phyloP scores from a whole-genome alignment of 495 filamentous ascomycete species.

The Pyrenopolyporus hunteri region DNA sequence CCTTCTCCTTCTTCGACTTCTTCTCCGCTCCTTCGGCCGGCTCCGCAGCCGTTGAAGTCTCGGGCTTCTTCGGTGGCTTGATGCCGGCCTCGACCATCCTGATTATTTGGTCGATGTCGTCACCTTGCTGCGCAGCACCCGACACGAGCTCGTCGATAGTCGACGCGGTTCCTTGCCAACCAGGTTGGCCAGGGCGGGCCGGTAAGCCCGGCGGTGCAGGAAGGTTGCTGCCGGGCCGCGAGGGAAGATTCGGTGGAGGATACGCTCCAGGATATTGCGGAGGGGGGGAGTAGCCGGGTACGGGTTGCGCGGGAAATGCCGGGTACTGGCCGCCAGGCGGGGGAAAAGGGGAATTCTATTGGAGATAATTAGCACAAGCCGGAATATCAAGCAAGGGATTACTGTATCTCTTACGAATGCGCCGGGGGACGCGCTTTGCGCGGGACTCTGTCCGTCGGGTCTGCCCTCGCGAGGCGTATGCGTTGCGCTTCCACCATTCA shows the following conservation, averaged over 20 bases:
- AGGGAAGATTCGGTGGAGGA: constrained; percentile 50
- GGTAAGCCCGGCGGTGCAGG: constrained; percentile 43
- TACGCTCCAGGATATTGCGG: constrained; percentile 48
- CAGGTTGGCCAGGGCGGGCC: constrained; percentile 48
- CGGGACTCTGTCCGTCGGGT: constrained; percentile 59
- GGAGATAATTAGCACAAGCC: constrained; percentile 4
- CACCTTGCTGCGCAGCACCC: constrained; percentile 54
- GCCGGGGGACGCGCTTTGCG: constrained; percentile 58
- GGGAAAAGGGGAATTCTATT: constrained; percentile 51
- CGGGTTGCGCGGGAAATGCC: constrained; percentile 40
- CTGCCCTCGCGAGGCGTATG: constrained; percentile 64
- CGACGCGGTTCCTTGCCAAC: constrained; percentile 48
- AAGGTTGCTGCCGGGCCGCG: constrained; percentile 48
- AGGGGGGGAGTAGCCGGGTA: constrained; percentile 42
- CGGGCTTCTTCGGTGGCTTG: constrained; percentile 56
- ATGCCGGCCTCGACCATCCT: constrained; percentile 64
- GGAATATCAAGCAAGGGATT: not conserved
- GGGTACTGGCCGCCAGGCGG: constrained; percentile 47
- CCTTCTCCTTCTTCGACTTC: constrained; percentile 73
- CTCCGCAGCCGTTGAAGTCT: constrained; percentile 47
- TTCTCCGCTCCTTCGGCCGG: constrained; percentile 59
- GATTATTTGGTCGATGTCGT: constrained; percentile 64
- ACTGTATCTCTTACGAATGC: constrained; percentile 57
- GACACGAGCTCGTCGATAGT: constrained; percentile 70
- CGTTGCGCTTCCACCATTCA: constrained; percentile 62